Percentiles rank a stretch among this genome's conserved stretches.
Conservation (phyloP, 495 filamentous ascomycete genomes). For the Thozetella sp. region DNA sequence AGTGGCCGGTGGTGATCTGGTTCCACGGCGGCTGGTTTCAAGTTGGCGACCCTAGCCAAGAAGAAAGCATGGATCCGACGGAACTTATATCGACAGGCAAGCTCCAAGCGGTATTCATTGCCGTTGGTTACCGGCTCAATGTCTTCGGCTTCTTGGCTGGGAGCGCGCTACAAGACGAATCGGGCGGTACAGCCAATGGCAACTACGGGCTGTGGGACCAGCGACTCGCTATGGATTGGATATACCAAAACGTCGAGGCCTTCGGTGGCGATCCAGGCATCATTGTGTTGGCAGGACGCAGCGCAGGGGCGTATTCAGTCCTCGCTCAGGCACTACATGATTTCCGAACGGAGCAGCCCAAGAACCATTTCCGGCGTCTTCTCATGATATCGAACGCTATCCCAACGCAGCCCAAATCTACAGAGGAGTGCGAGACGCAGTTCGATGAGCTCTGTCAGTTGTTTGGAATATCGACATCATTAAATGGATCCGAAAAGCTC, state of each 20-base stretch:
- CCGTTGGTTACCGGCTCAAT: not conserved
- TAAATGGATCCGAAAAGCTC: not conserved
- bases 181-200: not conserved
- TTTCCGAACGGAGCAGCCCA: not conserved
- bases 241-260: not conserved
- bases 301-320: not conserved
- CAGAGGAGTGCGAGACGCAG: not conserved
- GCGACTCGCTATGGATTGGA: not conserved
- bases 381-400: conserved; percentile 1
- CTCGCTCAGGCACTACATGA: conserved; percentile 1
- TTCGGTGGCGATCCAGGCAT: not conserved
- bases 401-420: not conserved
- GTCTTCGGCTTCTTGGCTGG: conserved; percentile 1
- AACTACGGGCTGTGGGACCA: conserved; percentile 1
- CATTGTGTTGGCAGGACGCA: not conserved
- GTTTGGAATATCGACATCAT: not conserved
- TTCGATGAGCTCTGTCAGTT: not conserved
- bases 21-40: conserved; percentile 1
- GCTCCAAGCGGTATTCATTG: conserved; percentile 1
- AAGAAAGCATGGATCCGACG: not conserved
- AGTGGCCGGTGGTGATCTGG: not conserved
- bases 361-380: not conserved
- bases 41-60: not conserved
- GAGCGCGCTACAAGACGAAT: not conserved
- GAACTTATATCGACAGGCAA: not conserved